Base-by-base conservation (phyloP, 2,329 filamentous ascomycete species). In the Fusarium torulosum region DNA sequence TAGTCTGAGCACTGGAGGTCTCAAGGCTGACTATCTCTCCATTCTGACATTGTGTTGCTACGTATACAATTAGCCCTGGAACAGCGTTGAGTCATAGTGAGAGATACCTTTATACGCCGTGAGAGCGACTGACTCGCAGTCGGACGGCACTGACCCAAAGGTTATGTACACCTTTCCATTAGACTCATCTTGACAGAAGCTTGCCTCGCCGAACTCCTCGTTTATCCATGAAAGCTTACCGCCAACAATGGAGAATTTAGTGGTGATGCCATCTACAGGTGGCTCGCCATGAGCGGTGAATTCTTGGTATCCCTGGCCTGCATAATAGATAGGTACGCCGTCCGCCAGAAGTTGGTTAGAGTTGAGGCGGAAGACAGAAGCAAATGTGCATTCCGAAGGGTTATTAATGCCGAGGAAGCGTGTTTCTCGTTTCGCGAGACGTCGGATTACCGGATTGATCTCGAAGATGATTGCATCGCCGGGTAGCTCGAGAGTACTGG, bases 111-210 rank as follows among this genome's bases (percentile, higher is more conserved):
- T 41, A 1, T 60, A 63, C 2, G 17, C 56, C 4, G 10, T 63
- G 2, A 63, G 38, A 19, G 31, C 17, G 11, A 61, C 56, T 8
- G 49, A 3, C 7, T 54, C 23, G 23, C 59, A 63, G 7, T 15
- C 23, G n/a, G 2, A 6, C 37, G 59, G 55, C 9, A 20, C 20
- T 13, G 43, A 49, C 6, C 43, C 45, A 37, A 63, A 63, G 6
- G 59, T 63, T 9, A 63, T 45, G 9, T 62, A 62, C 1, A 62
- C 33, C 19, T 46, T 31, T 17, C 56, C 56, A 40, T 49, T n/a
- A n/a, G 43, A 41, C 5, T 21, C 37, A 0, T 23, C 21, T 7
- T 63, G 40, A 14, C 59, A 63, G 29, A 63, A 63, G 0, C 40
- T 40, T 9, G 49, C 56, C 23, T 49, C 29, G 4, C 29, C 52